Conservation (phyloP, 2,329 filamentous ascomycete genomes). For the Didymella exigua region DNA sequence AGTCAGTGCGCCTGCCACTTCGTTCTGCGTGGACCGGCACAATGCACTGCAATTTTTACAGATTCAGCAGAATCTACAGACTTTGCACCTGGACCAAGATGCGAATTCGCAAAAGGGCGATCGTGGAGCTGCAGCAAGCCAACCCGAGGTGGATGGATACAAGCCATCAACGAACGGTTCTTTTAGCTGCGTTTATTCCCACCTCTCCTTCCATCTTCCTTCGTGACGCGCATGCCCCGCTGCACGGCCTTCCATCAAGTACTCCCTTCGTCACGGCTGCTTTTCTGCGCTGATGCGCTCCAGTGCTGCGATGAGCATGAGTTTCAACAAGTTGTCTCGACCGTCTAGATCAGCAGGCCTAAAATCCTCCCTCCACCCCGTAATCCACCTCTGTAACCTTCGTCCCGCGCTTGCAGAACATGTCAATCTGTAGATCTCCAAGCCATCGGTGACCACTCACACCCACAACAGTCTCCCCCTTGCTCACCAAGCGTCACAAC, state of each 20-base stretch:
- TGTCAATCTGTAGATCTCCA: constrained; percentile 26
- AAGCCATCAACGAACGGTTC: not conserved
- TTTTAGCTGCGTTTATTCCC: constrained; percentile 4
- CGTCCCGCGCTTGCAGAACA: constrained; percentile 16
- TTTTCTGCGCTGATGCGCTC: not conserved
- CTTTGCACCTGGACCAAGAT: not conserved
- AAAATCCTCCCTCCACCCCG: constrained; percentile 6
- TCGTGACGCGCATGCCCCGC: not conserved
- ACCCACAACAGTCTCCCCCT: not conserved
- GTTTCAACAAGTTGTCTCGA: not conserved
- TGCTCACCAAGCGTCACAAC: constrained; percentile 12
- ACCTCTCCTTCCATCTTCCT: not conserved
- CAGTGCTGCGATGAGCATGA: not conserved
- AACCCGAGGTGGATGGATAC: not conserved
- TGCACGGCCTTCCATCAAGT: not conserved
- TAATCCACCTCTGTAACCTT: not conserved
- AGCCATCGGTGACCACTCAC: constrained; percentile 2
- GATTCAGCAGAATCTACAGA: not conserved
- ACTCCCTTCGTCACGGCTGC: not conserved
- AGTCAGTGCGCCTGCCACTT: not conserved
- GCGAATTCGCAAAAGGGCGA: not conserved
- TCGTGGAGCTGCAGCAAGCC: not conserved
- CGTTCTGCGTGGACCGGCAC: not conserved
- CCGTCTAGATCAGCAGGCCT: constrained; percentile 8
- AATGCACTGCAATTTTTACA: not conserved